Conservation (phyloP, 129 eudicot species). For the Smallanthus sonchifolius region DNA sequence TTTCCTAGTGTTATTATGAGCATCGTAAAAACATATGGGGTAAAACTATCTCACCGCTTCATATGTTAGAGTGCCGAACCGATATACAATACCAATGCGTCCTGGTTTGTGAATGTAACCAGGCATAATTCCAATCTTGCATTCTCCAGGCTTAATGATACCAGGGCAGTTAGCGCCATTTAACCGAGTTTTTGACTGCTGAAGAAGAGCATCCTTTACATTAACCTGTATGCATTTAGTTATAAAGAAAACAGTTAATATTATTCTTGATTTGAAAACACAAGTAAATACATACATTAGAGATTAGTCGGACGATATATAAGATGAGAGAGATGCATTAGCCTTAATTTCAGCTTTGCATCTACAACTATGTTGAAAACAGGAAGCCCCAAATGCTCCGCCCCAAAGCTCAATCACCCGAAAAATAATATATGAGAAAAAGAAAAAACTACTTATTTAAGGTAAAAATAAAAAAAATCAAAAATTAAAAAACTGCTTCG, state of each 20-base stretch:
- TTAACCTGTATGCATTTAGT: conserved; percentile 53
- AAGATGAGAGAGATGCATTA: conserved; percentile 54
- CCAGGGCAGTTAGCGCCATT: conserved; percentile 99
- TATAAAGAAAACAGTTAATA: background rate
- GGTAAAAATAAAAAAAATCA: no score
- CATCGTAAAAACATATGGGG: no score
- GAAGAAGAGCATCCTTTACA: conserved; percentile 88
- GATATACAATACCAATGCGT: conserved; percentile 92
- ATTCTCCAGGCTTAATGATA: conserved; percentile 97
- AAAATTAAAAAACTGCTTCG: no score
- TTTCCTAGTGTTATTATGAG: background rate
- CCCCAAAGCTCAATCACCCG: no score
- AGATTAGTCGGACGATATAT: background rate
- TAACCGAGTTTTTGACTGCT: conserved; percentile 87
- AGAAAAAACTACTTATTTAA: no score
- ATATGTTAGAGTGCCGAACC: conserved; percentile 95
- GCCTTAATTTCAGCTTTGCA: conserved; percentile 97
- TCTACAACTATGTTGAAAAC: conserved; percentile 95
- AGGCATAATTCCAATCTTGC: conserved; percentile 99
- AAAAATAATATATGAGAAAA: no score
- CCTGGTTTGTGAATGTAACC: conserved; percentile 99
- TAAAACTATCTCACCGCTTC: conserved; percentile 96
- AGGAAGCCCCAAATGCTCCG: conserved; percentile 98
- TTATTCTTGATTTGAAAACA: background rate
- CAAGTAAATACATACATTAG: background rate